Evolutionary conservation across 2,329 filamentous ascomycete species (phyloP), one percentile per base, ranked within the genome.

Genomic region (Rhynchosporium agropyri): DNA sequence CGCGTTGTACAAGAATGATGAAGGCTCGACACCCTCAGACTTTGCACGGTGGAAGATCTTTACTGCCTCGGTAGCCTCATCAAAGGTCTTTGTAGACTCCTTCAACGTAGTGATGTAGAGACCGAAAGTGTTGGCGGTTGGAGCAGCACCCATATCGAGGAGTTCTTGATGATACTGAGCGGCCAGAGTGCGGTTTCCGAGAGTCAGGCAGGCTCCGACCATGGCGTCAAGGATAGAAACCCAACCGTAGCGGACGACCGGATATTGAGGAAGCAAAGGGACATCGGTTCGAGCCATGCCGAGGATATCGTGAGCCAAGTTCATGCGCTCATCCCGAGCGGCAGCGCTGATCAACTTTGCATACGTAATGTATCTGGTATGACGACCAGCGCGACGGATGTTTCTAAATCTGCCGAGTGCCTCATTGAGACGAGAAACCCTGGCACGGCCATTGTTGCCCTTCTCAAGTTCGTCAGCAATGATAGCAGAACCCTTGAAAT

Each of bases 81-180:
- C 95, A 69, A 97, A 98, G 0, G 93, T 98, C 84, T 96, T 97
- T 68, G 92, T 92, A 0, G 92, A 96, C 74, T 97, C 94, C 80
- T 98, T 97, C 65, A 99, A 82, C 1, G 94, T 98, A n/a, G 96
- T 98, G 78, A 99, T 99, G 83, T 98, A 99, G 20, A 99, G 85
- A 64, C 95, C 95, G 71, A 96, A 99, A 0, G 95, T 99, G 81
- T 99, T 99, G 49, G 95, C 95, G 2, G 94, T 96, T 15, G 95
- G 95, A 9, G 93, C 89, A 64, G 90, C 88, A 54, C 94, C 94
- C 81, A 98, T 95, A 65, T 92, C 88, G 55, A 96, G 82, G 69
- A 99, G 83, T 76, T 99, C 92, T 76, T 95, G 89, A 75, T 98
- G 95, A 77, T 90, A 97, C 71, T 92, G 88, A 75, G 89, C 88